These are phyloP conservation scores for Phytophthora ramorum DNA, from an alignment of 352 stramenopile genomes.

Conservation along the genomic window DNA sequence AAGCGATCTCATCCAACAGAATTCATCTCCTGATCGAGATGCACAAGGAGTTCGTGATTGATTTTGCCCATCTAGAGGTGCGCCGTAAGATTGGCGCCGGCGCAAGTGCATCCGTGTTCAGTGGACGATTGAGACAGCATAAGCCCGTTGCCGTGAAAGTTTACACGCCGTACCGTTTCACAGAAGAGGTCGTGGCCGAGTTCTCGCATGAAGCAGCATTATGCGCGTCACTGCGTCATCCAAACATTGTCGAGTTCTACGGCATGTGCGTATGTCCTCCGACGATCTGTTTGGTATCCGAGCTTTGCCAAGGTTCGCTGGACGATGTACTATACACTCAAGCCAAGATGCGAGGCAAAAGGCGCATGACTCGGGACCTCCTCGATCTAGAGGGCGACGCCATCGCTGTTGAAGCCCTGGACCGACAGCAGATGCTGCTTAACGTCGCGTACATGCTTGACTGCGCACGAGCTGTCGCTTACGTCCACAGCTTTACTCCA, in stretches of 20 bases:
- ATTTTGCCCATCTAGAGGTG: conserved; percentile 69
- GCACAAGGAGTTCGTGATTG: conserved; percentile 72
- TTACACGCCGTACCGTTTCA: conserved; percentile 61
- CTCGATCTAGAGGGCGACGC: conserved; percentile 21
- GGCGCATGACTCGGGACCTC: conserved; percentile 7
- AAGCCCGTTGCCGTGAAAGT: conserved; percentile 65
- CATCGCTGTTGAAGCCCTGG: conserved; percentile 3
- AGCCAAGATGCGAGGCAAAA: conserved; percentile 8
- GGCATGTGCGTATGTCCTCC: conserved; percentile 73
- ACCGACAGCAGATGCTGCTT: conserved; percentile 52
- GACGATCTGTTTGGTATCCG: conserved; percentile 66
- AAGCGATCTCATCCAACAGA: conserved; percentile 51
- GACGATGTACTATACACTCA: conserved; percentile 49
- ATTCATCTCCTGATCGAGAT: conserved; percentile 72
- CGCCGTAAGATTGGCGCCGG: conserved; percentile 56
- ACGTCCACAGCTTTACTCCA: conserved; percentile 70
- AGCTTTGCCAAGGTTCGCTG: conserved; percentile 60
- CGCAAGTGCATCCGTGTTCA: conserved; percentile 57
- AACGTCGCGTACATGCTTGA: conserved; percentile 72
- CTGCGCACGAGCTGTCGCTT: conserved; percentile 60
- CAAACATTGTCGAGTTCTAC: conserved; percentile 72
- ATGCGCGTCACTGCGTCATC: conserved; percentile 54
- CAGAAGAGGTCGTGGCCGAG: conserved; percentile 53
- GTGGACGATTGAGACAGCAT: conserved; percentile 42
- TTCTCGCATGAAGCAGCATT: conserved; percentile 75